Percentiles rank a stretch among this genome's conserved stretches.
Evolutionary conservation across 345 rosid genomes (phyloP).

Genomic region (Syzygium grande): DNA sequence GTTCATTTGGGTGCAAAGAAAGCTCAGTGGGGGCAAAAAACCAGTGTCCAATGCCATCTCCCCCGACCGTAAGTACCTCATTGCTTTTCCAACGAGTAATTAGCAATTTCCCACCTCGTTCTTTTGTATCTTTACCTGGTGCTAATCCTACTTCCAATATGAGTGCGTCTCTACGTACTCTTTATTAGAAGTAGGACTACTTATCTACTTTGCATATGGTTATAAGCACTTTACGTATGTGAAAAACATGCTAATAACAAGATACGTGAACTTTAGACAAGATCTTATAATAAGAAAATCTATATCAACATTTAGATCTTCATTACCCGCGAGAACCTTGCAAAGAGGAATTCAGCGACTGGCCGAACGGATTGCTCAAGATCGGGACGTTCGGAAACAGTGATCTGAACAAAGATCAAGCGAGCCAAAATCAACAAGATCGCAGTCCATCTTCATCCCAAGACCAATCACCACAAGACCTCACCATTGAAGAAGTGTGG

Average conservation of each 20-base stretch:
- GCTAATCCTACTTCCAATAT: neutral
- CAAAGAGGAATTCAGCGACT: constrained; percentile 50
- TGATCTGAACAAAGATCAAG: constrained; percentile 11
- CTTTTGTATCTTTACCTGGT: neutral
- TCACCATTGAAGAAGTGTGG: constrained; percentile 7
- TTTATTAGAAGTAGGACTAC: neutral
- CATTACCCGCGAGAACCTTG: constrained; percentile 5
- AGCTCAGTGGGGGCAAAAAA: constrained; percentile 21
- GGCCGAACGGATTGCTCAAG: constrained; percentile 57
- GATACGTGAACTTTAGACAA: neutral
- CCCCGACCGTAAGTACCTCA: constrained; percentile 25
- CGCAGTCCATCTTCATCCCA: neutral
- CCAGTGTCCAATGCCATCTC: constrained; percentile 7
- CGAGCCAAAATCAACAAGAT: constrained; percentile 2
- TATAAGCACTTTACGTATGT: neutral
- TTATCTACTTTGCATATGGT: neutral
- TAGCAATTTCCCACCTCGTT: neutral
- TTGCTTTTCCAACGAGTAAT: neutral
- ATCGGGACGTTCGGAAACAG: constrained; percentile 80
- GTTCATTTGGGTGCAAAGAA: constrained; percentile 69
- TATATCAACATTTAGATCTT: neutral
- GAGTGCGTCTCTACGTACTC: neutral
- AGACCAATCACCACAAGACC: constrained; percentile 5
- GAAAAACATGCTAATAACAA: neutral
- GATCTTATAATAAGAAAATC: neutral